These are phyloP conservation scores for Fusarium stilboides DNA, from an alignment of 2,329 filamentous ascomycete species.

Conservation along the genomic window DNA sequence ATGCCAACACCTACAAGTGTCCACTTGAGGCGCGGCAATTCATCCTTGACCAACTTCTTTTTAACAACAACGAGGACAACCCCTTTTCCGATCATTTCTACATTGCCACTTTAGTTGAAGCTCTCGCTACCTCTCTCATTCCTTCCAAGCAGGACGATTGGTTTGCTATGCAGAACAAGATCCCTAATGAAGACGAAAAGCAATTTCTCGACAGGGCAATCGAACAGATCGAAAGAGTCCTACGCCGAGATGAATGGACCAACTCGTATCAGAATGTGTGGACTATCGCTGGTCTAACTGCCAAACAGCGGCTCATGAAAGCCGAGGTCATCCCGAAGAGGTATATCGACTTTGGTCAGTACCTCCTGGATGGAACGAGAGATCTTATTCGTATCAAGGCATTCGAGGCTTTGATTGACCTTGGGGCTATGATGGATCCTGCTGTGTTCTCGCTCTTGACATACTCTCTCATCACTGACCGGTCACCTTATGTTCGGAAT, in stretches of 20 bases:
- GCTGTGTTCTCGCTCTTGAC: conserved; percentile 71
- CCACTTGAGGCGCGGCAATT: conserved; percentile 86
- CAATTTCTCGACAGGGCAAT: conserved; percentile 68
- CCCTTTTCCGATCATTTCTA: conserved; percentile 91
- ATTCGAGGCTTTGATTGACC: conserved; percentile 74
- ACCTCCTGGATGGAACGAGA: conserved; percentile 74
- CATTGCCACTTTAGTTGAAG: conserved; percentile 82
- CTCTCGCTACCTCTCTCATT: conserved; percentile 72
- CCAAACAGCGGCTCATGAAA: conserved; percentile 75
- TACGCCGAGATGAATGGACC: conserved; percentile 78
- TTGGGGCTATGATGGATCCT: conserved; percentile 72
- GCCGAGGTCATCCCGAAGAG: conserved; percentile 70
- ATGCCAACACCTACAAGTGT: conserved; percentile 78
- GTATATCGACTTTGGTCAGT: conserved; percentile 72
- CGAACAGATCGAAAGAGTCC: conserved; percentile 76
- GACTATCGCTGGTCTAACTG: conserved; percentile 74
- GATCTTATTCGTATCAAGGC: conserved; percentile 77
- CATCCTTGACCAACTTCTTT: conserved; percentile 88
- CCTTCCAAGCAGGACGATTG: conserved; percentile 63
- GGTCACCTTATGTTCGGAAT: conserved; percentile 74
- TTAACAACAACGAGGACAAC: conserved; percentile 96
- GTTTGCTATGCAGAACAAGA: conserved; percentile 62
- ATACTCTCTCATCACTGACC: conserved; percentile 72
- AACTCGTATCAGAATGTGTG: conserved; percentile 78
- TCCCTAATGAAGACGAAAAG: conserved; percentile 62